Percentiles rank a stretch among this genome's conserved stretches.
Evolutionary conservation across 345 rosid species (phyloP).

Genomic region (Citrus medica): DNA sequence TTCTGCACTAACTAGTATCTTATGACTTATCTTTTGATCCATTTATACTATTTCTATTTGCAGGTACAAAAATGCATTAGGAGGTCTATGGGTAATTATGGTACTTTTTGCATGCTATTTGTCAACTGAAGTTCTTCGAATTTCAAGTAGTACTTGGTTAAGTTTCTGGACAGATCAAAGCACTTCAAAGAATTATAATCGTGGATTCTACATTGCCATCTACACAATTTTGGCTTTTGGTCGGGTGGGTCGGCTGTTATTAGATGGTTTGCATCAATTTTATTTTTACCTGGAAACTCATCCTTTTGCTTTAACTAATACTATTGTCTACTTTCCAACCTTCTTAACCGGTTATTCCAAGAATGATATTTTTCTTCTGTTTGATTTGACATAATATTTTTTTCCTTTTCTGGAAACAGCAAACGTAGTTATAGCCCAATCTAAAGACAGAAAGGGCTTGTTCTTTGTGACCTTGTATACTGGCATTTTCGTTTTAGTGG

Average conservation of each 20-base stretch:
- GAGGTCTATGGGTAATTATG: conserved; percentile 84
- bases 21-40: not conserved
- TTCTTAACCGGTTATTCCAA: not conserved
- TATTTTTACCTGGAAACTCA: not conserved
- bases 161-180: conserved; percentile 86
- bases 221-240: conserved; percentile 74
- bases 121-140: conserved; percentile 74
- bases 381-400: not conserved
- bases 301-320: not conserved
- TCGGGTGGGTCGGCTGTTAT: conserved; percentile 48
- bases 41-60: conserved; percentile 10
- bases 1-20: not conserved
- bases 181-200: conserved; percentile 49
- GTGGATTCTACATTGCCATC: conserved; percentile 56
- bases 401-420: not conserved
- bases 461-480: not conserved
- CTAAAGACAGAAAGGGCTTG: not conserved
- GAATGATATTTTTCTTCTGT: not conserved
- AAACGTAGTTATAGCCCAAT: not conserved
- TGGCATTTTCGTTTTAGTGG: not conserved
- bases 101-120: conserved; percentile 70
- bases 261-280: not conserved
- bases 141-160: conserved; percentile 91
- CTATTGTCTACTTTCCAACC: not conserved
- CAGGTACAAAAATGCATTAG: conserved; percentile 89